These are phyloP conservation scores for Ilex asprella DNA, from an alignment of 257 asterid genomes.

Conservation along the genomic window DNA sequence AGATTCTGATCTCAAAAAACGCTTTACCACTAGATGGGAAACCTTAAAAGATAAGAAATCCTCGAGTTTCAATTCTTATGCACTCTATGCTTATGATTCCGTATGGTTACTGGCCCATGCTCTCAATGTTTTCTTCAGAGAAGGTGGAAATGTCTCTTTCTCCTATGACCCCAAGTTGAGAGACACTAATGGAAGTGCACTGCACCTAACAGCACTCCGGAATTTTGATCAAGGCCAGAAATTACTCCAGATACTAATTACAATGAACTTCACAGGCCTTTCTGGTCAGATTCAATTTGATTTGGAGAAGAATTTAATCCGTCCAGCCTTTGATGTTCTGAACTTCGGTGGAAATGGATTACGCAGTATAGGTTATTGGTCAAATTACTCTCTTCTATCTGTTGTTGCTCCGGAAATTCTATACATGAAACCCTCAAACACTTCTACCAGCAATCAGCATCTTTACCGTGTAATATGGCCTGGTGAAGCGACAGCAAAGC, in stretches of 20 bases:
- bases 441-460: slow-evolving; percentile 26
- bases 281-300: slow-evolving; percentile 44
- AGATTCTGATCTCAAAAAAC: slow-evolving; percentile 41
- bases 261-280: slow-evolving; percentile 50
- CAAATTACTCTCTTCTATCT: slow-evolving; percentile 53
- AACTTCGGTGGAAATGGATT: slow-evolving; percentile 55
- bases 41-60: slow-evolving; percentile 24
- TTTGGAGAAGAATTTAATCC: slow-evolving; percentile 41
- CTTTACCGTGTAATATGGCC: slow-evolving; percentile 65
- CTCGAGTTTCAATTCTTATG: slow-evolving; percentile 42
- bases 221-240: slow-evolving; percentile 54
- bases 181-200: slow-evolving; percentile 25
- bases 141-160: slow-evolving; percentile 34
- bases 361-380: slow-evolving; percentile 63
- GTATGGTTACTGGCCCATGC: slow-evolving; percentile 67
- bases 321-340: slow-evolving; percentile 54
- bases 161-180: slow-evolving; percentile 50
- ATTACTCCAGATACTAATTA: slow-evolving; percentile 38
- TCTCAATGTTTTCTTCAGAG: slow-evolving; percentile 36
- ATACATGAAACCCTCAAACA: slow-evolving; percentile 35
- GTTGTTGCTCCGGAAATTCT: slow-evolving; percentile 41
- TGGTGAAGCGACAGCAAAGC: slow-evolving; percentile 47
- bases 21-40: slow-evolving; percentile 38
- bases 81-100: slow-evolving; percentile 65
- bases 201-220: slow-evolving; percentile 33